These are phyloP conservation scores for Tolypocladium pustulatum DNA, from an alignment of 2,329 filamentous ascomycete genomes.

Conservation along the genomic window DNA sequence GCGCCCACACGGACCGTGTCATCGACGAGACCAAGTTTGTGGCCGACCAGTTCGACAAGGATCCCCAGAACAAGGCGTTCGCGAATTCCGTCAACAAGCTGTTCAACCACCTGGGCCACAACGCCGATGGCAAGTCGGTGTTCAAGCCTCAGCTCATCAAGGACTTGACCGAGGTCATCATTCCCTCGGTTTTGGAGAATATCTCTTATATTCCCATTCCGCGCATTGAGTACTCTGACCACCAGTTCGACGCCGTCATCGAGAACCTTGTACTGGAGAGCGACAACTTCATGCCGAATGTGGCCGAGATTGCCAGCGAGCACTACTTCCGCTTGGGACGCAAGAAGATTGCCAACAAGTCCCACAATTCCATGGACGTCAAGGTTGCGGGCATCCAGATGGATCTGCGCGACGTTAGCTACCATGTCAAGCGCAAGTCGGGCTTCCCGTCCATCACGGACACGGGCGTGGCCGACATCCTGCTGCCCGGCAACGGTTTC, in stretches of 20 bases:
- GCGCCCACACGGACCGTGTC: conserved; percentile 72
- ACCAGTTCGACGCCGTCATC: conserved; percentile 73
- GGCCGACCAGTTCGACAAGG: conserved; percentile 77
- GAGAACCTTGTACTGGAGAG: conserved; percentile 94
- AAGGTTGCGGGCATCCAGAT: conserved; percentile 85
- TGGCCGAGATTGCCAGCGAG: conserved; percentile 78
- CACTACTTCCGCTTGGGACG: conserved; percentile 94
- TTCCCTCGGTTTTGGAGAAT: conserved; percentile 74
- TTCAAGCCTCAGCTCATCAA: conserved; percentile 93
- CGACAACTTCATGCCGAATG: conserved; percentile 92
- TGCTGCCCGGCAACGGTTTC: conserved; percentile 78
- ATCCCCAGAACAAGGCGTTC: conserved; percentile 78
- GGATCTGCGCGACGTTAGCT: conserved; percentile 83
- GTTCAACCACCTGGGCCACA: conserved; percentile 79
- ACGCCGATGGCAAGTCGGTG: conserved; percentile 68
- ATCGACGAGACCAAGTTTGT: conserved; percentile 87
- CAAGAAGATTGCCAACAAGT: conserved; percentile 73
- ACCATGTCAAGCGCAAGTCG: conserved; percentile 89
- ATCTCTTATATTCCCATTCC: conserved; percentile 86
- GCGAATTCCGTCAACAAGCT: conserved; percentile 67
- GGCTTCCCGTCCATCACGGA: conserved; percentile 86
- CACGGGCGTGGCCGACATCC: conserved; percentile 78
- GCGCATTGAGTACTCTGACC: conserved; percentile 84
- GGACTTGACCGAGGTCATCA: conserved; percentile 76
- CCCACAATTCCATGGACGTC: conserved; percentile 72